Evolutionary conservation across 2,329 filamentous ascomycete genomes (phyloP), one percentile per base, ranked within the genome.

Genomic region (Hymenoscyphus scutula): DNA sequence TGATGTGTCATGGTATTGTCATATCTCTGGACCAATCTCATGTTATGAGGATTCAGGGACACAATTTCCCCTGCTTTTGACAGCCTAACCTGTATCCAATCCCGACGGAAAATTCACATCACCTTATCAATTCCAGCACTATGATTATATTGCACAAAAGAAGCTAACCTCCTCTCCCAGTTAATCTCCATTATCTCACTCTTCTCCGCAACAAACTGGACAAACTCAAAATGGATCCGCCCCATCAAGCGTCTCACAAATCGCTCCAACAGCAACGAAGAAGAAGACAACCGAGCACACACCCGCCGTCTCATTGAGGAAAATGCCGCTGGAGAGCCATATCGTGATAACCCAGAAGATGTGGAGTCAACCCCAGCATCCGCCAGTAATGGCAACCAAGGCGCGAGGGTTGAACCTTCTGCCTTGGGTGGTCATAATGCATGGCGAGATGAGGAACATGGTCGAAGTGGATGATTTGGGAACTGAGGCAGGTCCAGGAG

Each of bases 231-330:
- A 13, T 68, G 65, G 65, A 55, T 58, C 30, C 64, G 62, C 2
- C 58, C 61, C 6, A 66, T 70, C 56, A 65, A 66, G 25, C 65
- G 58, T 25, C 48, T 63, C 25, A 57, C 60, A 23, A 56, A 61
- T 56, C 53, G n/a, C 17, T 55, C n/a, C n/a, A n/a, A n/a, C n/a
- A n/a, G 60, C 57, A 62, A 63, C 32, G 61, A 70, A 15, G 51
- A 63, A 25, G 65, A 69, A 51, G 68, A 72, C 37, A 64, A 65
- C 30, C 63, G 67, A 53, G 67, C 67, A 29, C 55, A 56, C 1
- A 66, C 63, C 32, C 65, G 70, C 45, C 55, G 70, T 56, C 58
- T 72, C 13, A 71, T 73, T 37, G 70, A 70, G 45, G 67, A 70
- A 27, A 67, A 64, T 38, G 59, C 64, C 55, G 59, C 58, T 6